These are phyloP conservation scores for Ottelia alismoides DNA, from an alignment of 106 monocot species.

Conservation along the genomic window DNA sequence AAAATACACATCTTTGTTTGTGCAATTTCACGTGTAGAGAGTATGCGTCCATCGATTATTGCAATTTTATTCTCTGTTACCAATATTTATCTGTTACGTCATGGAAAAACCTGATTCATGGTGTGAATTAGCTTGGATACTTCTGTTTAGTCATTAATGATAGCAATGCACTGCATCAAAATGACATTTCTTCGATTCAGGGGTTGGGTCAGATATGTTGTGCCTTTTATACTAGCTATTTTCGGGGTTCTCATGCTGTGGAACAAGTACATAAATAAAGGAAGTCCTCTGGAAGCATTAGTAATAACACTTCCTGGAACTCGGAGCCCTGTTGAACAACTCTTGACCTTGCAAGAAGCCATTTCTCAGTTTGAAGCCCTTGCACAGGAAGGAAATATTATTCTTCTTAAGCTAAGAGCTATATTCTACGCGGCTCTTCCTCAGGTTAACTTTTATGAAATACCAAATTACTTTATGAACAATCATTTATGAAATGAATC, in stretches of 20 bases:
- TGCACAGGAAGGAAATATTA: constrained; percentile 62
- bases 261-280: constrained; percentile 47
- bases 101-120: too few relatives aligned
- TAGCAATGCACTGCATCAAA: too few relatives aligned
- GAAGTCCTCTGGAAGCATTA: constrained; percentile 46
- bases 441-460: constrained; percentile 54
- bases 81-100: too few relatives aligned
- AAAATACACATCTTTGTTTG: too few relatives aligned
- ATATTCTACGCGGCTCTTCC: constrained; percentile 69
- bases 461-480: too few relatives aligned
- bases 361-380: constrained; percentile 57
- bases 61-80: too few relatives aligned
- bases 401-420: constrained; percentile 87
- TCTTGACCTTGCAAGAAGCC: constrained; percentile 71
- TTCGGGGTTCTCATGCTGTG: constrained; percentile 57
- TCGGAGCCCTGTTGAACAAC: constrained; percentile 68
- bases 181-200: constrained; percentile 22
- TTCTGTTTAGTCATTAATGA: too few relatives aligned
- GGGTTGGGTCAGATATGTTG: constrained; percentile 63
- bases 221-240: constrained; percentile 34
- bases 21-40: too few relatives aligned
- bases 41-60: too few relatives aligned
- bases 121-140: too few relatives aligned
- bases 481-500: too few relatives aligned
- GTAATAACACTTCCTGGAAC: constrained; percentile 43